phyloP scores from a whole-genome alignment of 768 basidiomycete species.

The Boletellus ananiceps region DNA sequence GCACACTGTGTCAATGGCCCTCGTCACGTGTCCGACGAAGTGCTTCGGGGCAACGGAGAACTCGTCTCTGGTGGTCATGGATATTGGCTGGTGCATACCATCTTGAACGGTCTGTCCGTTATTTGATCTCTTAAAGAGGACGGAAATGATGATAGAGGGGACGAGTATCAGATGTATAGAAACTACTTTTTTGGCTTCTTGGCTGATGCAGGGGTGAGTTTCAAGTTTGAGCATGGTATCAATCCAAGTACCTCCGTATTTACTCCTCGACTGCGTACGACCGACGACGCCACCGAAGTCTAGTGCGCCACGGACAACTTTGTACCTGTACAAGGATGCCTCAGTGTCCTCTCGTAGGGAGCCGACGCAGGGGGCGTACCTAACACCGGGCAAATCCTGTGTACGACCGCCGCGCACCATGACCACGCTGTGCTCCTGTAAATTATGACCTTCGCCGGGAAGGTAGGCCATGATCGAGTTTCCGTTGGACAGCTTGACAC shows the following conservation, averaged over 20 bases:
- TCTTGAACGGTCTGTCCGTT: background rate
- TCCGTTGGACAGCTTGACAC: slow-evolving; percentile 88
- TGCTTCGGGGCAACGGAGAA: too few relatives aligned
- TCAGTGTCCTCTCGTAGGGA: background rate
- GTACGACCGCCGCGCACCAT: slow-evolving; percentile 92
- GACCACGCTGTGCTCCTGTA: slow-evolving; percentile 97
- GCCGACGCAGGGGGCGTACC: slow-evolving; percentile 46
- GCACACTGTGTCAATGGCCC: too few relatives aligned
- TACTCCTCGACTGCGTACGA: slow-evolving; percentile 75
- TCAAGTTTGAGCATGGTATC: background rate
- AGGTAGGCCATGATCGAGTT: slow-evolving; percentile 91
- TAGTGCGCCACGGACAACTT: slow-evolving; percentile 86
- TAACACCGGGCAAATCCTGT: slow-evolving; percentile 96
- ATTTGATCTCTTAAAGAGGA: background rate
- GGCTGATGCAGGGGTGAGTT: slow-evolving; percentile 37
- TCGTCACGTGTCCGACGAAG: too few relatives aligned
- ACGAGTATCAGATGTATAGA: background rate
- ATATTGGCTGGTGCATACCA: too few relatives aligned
- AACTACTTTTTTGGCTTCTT: slow-evolving; percentile 83
- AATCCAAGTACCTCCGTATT: slow-evolving; percentile 76
- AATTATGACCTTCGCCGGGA: slow-evolving; percentile 94
- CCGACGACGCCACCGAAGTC: slow-evolving; percentile 91
- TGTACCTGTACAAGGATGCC: slow-evolving; percentile 59
- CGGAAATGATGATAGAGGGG: background rate
- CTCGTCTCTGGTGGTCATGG: too few relatives aligned